These are phyloP conservation scores for Verticillium isaacii DNA, from an alignment of 2,329 filamentous ascomycete species.

Conservation along the genomic window DNA sequence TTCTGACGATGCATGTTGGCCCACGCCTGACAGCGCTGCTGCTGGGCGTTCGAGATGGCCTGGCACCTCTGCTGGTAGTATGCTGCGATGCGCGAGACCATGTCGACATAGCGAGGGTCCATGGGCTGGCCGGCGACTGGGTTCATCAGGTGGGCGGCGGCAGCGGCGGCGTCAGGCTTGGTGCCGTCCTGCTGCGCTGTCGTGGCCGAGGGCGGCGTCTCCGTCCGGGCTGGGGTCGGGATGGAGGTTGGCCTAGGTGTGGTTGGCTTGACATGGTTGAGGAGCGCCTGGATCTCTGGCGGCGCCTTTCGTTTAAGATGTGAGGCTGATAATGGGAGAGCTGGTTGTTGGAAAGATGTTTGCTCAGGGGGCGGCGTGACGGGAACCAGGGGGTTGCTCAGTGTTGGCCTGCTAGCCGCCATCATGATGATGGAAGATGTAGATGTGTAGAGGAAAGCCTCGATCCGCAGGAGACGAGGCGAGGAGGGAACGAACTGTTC, in stretches of 20 bases:
- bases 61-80: constrained; percentile 45
- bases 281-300: constrained; percentile 5
- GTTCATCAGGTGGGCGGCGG: background rate
- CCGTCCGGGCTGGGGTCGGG: constrained; percentile 2
- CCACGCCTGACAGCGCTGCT: constrained; percentile 43
- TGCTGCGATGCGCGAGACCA: constrained; percentile 41
- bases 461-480: background rate
- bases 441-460: background rate
- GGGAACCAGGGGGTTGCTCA: constrained; percentile 24
- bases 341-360: constrained; percentile 19
- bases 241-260: constrained; percentile 6
- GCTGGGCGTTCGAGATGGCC: constrained; percentile 40
- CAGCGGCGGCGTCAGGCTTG: constrained; percentile 4
- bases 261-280: constrained; percentile 7
- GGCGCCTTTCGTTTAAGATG: constrained; percentile 11
- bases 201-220: constrained; percentile 2
- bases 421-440: constrained; percentile 5
- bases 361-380: constrained; percentile 35
- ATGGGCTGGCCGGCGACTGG: constrained; percentile 9
- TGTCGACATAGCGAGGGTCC: constrained; percentile 38
- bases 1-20: constrained; percentile 40
- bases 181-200: background rate
- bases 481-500: background rate
- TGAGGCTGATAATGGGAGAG: constrained; percentile 9
- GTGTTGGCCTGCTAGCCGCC: constrained; percentile 12